Conservation (phyloP, 2,329 filamentous ascomycete genomes). For the Paecilomyces dactylethromorphus region DNA sequence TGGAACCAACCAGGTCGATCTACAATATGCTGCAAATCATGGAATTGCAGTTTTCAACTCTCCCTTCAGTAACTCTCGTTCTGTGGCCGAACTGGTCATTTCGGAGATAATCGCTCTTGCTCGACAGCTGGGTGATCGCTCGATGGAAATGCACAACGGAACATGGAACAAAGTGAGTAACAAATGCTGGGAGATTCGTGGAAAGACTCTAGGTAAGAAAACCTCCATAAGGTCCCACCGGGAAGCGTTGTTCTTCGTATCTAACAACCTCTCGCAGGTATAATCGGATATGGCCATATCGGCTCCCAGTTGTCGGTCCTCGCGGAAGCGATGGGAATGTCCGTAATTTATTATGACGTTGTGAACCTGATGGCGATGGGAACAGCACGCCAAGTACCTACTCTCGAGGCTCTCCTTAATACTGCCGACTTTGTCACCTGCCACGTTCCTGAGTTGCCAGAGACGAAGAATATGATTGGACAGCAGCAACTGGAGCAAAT, state of each 20-base stretch:
- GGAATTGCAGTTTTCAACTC: conserved; percentile 98
- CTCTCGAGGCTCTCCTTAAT: conserved; percentile 67
- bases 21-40: conserved; percentile 39
- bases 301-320: conserved; percentile 92
- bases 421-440: conserved; percentile 87
- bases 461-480: conserved; percentile 92
- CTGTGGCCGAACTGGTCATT: conserved; percentile 93
- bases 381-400: conserved; percentile 74
- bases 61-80: conserved; percentile 95
- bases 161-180: conserved; percentile 97
- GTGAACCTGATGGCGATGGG: conserved; percentile 91
- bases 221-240: background rate
- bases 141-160: conserved; percentile 86
- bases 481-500: conserved; percentile 72
- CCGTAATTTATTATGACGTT: conserved; percentile 94
- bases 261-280: conserved; percentile 47
- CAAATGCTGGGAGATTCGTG: conserved; percentile 96
- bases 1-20: conserved; percentile 62
- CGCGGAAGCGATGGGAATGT: conserved; percentile 97
- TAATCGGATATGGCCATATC: conserved; percentile 96
- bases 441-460: conserved; percentile 87
- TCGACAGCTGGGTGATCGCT: conserved; percentile 87
- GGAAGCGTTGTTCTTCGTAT: background rate
- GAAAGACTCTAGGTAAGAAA: conserved; percentile 77
- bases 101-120: conserved; percentile 87